phyloP scores from a whole-genome alignment of 2,329 filamentous ascomycete genomes.

The Alternaria ventricosa region DNA sequence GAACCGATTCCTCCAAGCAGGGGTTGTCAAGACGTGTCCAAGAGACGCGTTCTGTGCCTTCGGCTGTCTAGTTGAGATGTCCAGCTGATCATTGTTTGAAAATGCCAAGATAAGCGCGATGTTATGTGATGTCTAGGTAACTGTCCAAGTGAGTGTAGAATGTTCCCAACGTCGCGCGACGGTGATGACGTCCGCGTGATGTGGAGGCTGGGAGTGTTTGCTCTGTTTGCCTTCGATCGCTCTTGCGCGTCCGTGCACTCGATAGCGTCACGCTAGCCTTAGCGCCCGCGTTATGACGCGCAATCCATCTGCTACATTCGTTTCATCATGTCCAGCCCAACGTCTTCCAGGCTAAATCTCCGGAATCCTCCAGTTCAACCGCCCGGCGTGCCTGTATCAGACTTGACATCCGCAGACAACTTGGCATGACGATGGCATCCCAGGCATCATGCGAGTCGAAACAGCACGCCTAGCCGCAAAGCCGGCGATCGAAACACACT shows the following conservation, averaged over 20 bases:
- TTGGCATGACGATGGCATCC: not conserved
- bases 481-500: not conserved
- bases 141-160: not conserved
- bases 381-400: conserved; percentile 7
- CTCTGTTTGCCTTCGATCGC: conserved; percentile 6
- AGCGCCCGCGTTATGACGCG: conserved; percentile 11
- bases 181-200: conserved; percentile 26
- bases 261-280: not conserved
- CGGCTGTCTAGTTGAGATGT: conserved; percentile 12
- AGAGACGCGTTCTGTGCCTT: conserved; percentile 28
- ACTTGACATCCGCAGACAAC: not conserved
- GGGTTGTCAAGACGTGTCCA: conserved; percentile 36
- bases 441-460: conserved; percentile 1
- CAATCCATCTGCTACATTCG: conserved; percentile 17
- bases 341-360: conserved; percentile 3
- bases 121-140: not conserved
- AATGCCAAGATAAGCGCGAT: conserved; percentile 7
- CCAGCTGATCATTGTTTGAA: conserved; percentile 27
- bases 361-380: conserved; percentile 5
- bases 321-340: conserved; percentile 13
- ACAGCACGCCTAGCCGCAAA: conserved; percentile 8
- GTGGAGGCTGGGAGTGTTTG: conserved; percentile 9
- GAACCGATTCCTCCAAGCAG: conserved; percentile 35
- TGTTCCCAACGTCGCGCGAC: not conserved
- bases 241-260: conserved; percentile 1